phyloP scores from a whole-genome alignment of 306 rosid genomes.

The Morella rubra region DNA sequence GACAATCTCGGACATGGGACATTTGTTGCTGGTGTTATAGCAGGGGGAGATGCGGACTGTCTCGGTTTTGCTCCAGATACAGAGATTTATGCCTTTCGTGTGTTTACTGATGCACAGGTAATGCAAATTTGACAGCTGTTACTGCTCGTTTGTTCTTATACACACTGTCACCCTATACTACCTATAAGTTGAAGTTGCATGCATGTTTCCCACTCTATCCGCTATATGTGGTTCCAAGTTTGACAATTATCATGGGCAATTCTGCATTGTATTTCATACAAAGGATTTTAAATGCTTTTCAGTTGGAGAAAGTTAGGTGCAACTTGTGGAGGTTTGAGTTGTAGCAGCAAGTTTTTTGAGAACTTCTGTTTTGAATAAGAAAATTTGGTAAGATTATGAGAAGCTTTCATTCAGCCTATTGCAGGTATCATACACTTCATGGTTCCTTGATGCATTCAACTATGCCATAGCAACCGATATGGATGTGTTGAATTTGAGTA shows the following conservation, averaged over 20 bases:
- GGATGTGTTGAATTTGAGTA: slow-evolving; percentile 95
- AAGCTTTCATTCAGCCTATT: slow-evolving; percentile 81
- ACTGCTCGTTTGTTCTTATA: background rate
- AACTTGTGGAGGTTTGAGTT: background rate
- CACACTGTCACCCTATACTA: background rate
- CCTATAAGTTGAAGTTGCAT: background rate
- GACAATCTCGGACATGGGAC: slow-evolving; percentile 53
- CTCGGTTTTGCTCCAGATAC: slow-evolving; percentile 97
- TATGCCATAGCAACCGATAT: slow-evolving; percentile 92
- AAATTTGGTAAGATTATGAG: slow-evolving; percentile 63
- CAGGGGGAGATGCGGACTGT: slow-evolving; percentile 60
- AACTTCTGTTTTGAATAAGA: slow-evolving; percentile 11
- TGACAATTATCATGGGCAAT: slow-evolving; percentile 1
- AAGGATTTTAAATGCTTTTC: slow-evolving; percentile 7
- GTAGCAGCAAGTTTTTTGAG: background rate
- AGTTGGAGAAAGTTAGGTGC: background rate
- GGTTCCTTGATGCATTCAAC: slow-evolving; percentile 99
- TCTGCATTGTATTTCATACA: slow-evolving; percentile 12
- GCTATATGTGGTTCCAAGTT: slow-evolving; percentile 4
- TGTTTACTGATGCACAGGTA: slow-evolving; percentile 99
- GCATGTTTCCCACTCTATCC: background rate
- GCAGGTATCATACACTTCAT: slow-evolving; percentile 98
- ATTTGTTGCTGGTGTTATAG: background rate
- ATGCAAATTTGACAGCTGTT: slow-evolving; percentile 43
- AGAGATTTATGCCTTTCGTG: slow-evolving; percentile 97